These are phyloP conservation scores for Axilococcus clingmanii DNA, from an alignment of 139 green algal genomes.

Conservation along the genomic window DNA sequence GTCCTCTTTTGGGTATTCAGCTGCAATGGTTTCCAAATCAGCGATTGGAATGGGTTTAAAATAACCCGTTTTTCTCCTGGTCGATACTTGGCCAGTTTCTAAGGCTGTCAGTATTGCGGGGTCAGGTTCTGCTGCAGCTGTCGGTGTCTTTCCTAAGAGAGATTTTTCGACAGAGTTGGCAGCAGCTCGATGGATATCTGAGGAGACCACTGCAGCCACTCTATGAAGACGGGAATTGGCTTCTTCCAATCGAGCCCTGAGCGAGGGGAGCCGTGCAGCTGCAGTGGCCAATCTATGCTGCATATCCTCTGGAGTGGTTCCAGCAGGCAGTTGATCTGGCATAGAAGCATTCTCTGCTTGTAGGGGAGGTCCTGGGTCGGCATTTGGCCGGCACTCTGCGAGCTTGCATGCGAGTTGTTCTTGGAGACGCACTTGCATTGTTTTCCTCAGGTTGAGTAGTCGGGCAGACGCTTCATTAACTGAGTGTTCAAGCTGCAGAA, in stretches of 20 bases:
- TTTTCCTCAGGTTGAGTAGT: conserved; percentile 8
- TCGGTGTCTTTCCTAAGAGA: conserved; percentile 20
- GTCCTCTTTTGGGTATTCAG: too few species aligned
- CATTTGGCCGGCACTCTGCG: not conserved
- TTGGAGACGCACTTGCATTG: conserved; percentile 19
- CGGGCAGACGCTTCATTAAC: conserved; percentile 1
- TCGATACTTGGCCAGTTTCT: conserved; percentile 11
- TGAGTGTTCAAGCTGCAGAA: conserved; percentile 5
- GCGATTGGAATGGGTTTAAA: too few species aligned
- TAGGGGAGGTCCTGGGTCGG: conserved; percentile 1
- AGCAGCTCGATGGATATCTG: too few species aligned
- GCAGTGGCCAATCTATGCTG: conserved; percentile 14
- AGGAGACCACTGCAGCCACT: too few species aligned
- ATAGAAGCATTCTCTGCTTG: not conserved
- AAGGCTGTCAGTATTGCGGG: too few species aligned
- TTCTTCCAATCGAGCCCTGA: conserved; percentile 21
- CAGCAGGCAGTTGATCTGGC: not conserved
- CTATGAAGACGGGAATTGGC: conserved; percentile 8
- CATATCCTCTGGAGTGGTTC: conserved; percentile 5
- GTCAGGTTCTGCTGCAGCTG: too few species aligned
- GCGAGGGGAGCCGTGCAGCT: conserved; percentile 10
- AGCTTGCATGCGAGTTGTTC: conserved; percentile 9
- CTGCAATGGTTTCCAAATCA: too few species aligned
- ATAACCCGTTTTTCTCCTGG: not conserved
- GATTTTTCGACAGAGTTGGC: too few species aligned